Base-by-base conservation (phyloP, 208 protist species). In the Crithidia thermophila region DNA sequence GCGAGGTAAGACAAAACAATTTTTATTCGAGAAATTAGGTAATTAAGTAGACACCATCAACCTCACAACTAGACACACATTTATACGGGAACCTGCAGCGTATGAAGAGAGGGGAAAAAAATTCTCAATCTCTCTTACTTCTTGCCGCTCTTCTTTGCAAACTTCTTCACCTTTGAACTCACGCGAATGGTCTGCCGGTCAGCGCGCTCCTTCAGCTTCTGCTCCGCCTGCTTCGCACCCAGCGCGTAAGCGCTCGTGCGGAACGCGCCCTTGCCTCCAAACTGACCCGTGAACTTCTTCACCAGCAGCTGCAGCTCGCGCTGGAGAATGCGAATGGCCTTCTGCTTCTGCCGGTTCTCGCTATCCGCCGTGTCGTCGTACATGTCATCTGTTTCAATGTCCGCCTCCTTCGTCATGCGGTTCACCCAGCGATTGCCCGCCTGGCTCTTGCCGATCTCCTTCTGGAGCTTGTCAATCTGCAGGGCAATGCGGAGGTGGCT, bases 391-490 rank as follows among this genome's bases (percentile, higher is more conserved):
- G 79, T 80, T 18, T 96, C 88, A 34, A 95, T 77, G 50, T 94
- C 84, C 13, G 89, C 89, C 37, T 88, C 74, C 31, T 74, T 72
- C 30, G 73, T 88, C 83, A 94, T 88, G 60, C 85, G 85, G n/a
- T 45, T 81, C 40, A 88, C 87, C 87, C 87, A 93, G 46, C 65
- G 75, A 45, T 92, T 90, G 43, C 52, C 73, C 11, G 87, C 89
- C 11, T 75, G 55, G 21, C 67, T 84, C 74, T 94, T 96, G 55
- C 82, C 77, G 63, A 96, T 85, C 68, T 94, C 88, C 51, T 88
- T 90, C 61, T 90, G 82, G 23, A 95, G 75, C 72, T 94, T 94
- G 57, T 96, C 91, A 64, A 96, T 93, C 72, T 94, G 89, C 53
- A 87, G 63, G 13, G 87, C 88, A 10, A 93, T 73, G 62, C 80